A percentile compares a stretch with the other conserved stretches of the same genome.
Evolutionary conservation across 768 basidiomycete species (phyloP).

Genomic region (Lentinula raphanica): DNA sequence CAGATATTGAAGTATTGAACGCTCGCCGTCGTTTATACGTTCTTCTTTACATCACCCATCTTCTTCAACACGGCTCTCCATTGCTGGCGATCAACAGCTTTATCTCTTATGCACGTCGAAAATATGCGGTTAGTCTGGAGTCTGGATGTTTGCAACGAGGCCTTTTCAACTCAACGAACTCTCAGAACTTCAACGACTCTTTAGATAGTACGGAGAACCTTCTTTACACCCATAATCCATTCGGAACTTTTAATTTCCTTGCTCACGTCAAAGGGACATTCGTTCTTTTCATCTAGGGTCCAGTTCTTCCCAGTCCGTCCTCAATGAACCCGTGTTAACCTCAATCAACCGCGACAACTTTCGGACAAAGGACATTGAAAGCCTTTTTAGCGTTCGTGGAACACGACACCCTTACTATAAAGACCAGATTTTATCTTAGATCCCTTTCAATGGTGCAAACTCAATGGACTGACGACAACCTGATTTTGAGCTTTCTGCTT

Average conservation of each 20-base stretch:
- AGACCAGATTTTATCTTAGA: neutral
- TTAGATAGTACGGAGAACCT: neutral
- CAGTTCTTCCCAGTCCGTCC: neutral
- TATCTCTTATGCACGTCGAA: neutral
- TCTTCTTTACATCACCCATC: neutral
- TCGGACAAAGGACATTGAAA: slow-evolving; percentile 1
- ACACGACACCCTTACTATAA: neutral
- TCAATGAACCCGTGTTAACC: neutral
- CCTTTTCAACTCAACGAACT: neutral
- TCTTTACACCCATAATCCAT: neutral
- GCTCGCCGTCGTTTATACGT: neutral
- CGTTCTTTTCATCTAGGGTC: neutral
- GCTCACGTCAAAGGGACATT: slow-evolving; percentile 7
- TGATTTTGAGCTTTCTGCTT: neutral
- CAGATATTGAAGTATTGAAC: neutral
- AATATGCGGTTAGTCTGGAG: neutral
- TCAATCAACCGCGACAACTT: neutral
- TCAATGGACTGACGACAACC: neutral
- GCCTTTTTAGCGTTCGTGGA: neutral
- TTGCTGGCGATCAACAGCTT: neutral
- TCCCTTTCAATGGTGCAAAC: neutral
- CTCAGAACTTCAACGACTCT: neutral
- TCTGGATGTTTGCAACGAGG: neutral
- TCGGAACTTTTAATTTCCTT: slow-evolving; percentile 3
- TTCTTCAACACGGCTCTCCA: neutral